Evolutionary conservation across 202 grass and related monocot genomes (phyloP).

Genomic region (Eragrostis tef): DNA sequence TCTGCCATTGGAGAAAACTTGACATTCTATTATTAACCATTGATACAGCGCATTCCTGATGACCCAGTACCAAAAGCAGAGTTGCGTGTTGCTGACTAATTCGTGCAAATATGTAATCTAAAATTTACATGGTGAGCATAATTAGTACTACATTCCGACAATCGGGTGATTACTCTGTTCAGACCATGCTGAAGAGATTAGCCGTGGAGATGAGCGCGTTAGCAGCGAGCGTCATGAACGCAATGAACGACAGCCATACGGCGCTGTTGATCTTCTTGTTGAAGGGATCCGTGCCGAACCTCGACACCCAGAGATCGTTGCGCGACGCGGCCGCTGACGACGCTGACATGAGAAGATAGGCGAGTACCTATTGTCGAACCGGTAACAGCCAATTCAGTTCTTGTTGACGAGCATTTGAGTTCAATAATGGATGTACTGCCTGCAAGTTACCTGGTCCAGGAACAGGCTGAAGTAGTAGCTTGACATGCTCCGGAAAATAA

Average conservation of each 20-base stretch:
- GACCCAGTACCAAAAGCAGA: not conserved
- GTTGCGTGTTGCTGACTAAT: not conserved
- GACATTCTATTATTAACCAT: not conserved
- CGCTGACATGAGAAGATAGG: slow-evolving; percentile 88
- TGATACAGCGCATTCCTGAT: slow-evolving; percentile 2
- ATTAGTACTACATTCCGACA: not conserved
- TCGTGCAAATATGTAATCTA: not conserved
- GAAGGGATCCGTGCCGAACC: slow-evolving; percentile 75
- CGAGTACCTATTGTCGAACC: slow-evolving; percentile 50
- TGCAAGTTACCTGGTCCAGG: slow-evolving; percentile 74
- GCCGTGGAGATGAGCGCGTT: slow-evolving; percentile 79
- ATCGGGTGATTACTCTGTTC: no score
- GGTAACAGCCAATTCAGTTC: not conserved
- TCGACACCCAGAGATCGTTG: slow-evolving; percentile 77
- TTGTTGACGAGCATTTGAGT: not conserved
- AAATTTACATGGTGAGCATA: slow-evolving; percentile 38
- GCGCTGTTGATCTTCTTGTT: slow-evolving; percentile 68
- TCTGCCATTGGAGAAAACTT: not conserved
- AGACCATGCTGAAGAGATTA: slow-evolving; percentile 67
- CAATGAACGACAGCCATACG: slow-evolving; percentile 74
- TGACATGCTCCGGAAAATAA: slow-evolving; percentile 51
- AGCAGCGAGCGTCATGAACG: slow-evolving; percentile 61
- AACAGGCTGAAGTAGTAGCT: slow-evolving; percentile 77
- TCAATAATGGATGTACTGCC: not conserved
- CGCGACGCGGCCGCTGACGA: slow-evolving; percentile 79